These are phyloP conservation scores for Leishmania tarentolae DNA, from an alignment of 208 protist species.

Conservation along the genomic window DNA sequence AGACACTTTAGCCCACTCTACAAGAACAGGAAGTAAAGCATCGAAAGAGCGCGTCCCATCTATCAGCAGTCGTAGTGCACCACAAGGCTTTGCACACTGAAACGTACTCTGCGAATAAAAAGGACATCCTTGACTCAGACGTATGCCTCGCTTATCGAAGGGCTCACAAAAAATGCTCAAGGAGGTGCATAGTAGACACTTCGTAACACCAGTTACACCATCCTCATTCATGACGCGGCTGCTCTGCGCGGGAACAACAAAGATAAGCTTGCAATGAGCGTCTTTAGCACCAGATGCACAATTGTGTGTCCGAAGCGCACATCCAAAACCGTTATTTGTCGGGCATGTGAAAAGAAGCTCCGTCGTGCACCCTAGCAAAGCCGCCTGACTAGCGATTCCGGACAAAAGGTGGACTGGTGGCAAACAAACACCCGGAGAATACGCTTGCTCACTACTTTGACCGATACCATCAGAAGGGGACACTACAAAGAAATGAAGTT, in stretches of 20 bases:
- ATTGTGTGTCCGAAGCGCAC: constrained; percentile 11
- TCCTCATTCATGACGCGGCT: not conserved
- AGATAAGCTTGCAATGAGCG: constrained; percentile 15
- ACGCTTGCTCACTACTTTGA: not conserved
- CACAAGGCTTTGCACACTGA: not conserved
- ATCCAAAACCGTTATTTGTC: constrained; percentile 10
- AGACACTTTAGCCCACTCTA: constrained; percentile 11
- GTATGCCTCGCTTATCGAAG: not conserved
- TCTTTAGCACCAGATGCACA: not conserved
- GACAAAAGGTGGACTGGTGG: constrained; percentile 19
- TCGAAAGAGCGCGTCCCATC: constrained; percentile 25
- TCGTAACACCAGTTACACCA: not conserved
- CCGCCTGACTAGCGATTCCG: constrained; percentile 13
- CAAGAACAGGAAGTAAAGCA: constrained; percentile 11
- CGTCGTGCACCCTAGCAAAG: not conserved
- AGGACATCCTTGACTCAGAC: not conserved
- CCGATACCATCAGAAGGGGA: not conserved
- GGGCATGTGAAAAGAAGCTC: constrained; percentile 28
- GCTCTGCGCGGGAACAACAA: constrained; percentile 8
- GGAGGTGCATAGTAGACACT: not conserved
- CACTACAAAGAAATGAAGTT: constrained; percentile 19
- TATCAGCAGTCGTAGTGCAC: constrained; percentile 22
- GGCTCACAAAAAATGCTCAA: constrained; percentile 5
- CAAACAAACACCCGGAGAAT: not conserved
- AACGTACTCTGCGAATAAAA: not conserved